These are phyloP conservation scores for Acacia pycnantha DNA, from an alignment of 331 rosid genomes.

Conservation along the genomic window DNA sequence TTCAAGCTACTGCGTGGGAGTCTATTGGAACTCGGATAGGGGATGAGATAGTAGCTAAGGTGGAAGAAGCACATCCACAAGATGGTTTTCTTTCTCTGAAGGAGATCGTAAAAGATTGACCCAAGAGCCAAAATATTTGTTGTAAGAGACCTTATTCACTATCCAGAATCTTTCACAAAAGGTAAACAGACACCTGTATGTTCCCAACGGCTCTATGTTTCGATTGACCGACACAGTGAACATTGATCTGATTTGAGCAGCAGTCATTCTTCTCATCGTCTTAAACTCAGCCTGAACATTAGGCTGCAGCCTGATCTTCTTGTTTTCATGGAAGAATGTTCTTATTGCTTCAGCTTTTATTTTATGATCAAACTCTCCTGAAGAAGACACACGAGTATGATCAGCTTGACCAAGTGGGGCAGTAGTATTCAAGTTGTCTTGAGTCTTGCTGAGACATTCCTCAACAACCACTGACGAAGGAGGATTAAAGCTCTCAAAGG, in stretches of 20 bases:
- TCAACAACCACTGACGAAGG: slow-evolving; percentile 60
- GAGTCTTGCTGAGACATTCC: slow-evolving; percentile 63
- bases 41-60: slow-evolving; percentile 73
- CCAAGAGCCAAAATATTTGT: slow-evolving; percentile 4
- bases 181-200: slow-evolving; percentile 1
- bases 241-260: not conserved
- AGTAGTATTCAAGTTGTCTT: slow-evolving; percentile 51
- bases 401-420: slow-evolving; percentile 46
- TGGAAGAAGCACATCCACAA: slow-evolving; percentile 88
- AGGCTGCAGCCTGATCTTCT: not conserved
- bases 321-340: slow-evolving; percentile 24
- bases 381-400: slow-evolving; percentile 55
- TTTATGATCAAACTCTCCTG: slow-evolving; percentile 83
- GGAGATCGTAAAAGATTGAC: slow-evolving; percentile 55
- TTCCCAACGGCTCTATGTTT: not conserved
- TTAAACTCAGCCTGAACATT: slow-evolving; percentile 3
- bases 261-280: not conserved
- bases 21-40: slow-evolving; percentile 75
- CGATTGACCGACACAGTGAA: not conserved
- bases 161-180: slow-evolving; percentile 1
- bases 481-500: slow-evolving; percentile 78
- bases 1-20: slow-evolving; percentile 78
- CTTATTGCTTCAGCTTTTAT: slow-evolving; percentile 46
- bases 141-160: not conserved
- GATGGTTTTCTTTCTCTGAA: slow-evolving; percentile 72